A percentile compares a stretch with the other conserved stretches of the same genome.
phyloP scores from a whole-genome alignment of 306 rosid genomes.

The Begonia loranthoides region DNA sequence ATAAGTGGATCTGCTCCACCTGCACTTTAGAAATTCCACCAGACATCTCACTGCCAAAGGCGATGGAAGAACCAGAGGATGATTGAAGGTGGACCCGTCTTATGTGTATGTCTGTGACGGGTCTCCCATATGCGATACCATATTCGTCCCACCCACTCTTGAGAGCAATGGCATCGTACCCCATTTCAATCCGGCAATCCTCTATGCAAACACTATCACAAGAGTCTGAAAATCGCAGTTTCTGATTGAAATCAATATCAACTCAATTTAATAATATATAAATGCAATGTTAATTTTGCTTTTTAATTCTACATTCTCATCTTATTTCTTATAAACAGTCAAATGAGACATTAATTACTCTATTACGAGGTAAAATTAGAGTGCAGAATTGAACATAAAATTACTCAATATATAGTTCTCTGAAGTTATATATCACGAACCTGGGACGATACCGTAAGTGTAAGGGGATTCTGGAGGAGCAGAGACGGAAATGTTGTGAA shows the following conservation, averaged over 20 bases:
- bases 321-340: too few relatives aligned
- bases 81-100: constrained; percentile 59
- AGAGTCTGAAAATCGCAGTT: constrained; percentile 52
- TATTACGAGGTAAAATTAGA: too few relatives aligned
- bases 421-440: constrained; percentile 27
- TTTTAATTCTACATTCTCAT: background rate
- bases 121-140: constrained; percentile 80
- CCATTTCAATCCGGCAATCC: constrained; percentile 57
- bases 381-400: too few relatives aligned
- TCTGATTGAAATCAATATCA: too few relatives aligned
- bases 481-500: constrained; percentile 67
- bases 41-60: constrained; percentile 95
- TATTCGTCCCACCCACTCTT: constrained; percentile 99
- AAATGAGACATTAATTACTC: constrained; percentile 1
- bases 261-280: background rate
- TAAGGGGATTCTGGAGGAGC: constrained; percentile 70
- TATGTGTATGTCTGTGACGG: constrained; percentile 69
- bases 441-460: constrained; percentile 88
- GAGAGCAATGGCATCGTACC: constrained; percentile 76
- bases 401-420: too few relatives aligned
- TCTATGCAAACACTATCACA: constrained; percentile 80
- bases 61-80: constrained; percentile 54
- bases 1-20: constrained; percentile 53
- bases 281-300: background rate
- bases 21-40: constrained; percentile 75